These are phyloP conservation scores for Candida fluviatilis DNA, from an alignment of 805 yeast genomes.

Conservation along the genomic window DNA sequence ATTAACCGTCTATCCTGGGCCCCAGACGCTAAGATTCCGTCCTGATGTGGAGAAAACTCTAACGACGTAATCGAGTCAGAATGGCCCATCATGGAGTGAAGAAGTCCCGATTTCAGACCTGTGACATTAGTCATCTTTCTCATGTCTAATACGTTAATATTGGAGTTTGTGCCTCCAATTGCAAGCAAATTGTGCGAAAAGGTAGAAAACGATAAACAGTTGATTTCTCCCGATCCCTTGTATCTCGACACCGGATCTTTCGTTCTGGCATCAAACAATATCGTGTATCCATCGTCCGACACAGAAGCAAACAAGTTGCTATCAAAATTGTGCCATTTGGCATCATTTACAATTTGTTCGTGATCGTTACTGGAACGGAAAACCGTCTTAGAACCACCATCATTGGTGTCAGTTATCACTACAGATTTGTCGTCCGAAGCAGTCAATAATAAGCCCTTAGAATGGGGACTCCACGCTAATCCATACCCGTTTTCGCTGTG, in stretches of 20 bases:
- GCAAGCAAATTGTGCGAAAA: slow-evolving; percentile 59
- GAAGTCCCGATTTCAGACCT: slow-evolving; percentile 22
- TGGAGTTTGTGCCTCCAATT: slow-evolving; percentile 66
- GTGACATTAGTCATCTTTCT: slow-evolving; percentile 34
- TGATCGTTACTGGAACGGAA: slow-evolving; percentile 24
- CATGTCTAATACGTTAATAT: slow-evolving; percentile 61
- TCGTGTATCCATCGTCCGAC: slow-evolving; percentile 61
- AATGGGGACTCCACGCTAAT: slow-evolving; percentile 55
- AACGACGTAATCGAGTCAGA: slow-evolving; percentile 65
- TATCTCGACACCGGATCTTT: slow-evolving; percentile 21
- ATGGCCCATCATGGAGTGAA: slow-evolving; percentile 81
- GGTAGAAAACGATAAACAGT: slow-evolving; percentile 62
- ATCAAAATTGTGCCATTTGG: slow-evolving; percentile 61
- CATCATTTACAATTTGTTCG: slow-evolving; percentile 66
- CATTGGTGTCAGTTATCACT: slow-evolving; percentile 53
- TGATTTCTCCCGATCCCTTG: slow-evolving; percentile 38
- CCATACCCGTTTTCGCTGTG: slow-evolving; percentile 75
- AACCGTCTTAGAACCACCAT: slow-evolving; percentile 12
- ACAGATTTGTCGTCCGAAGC: slow-evolving; percentile 64
- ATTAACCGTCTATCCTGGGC: slow-evolving; percentile 74
- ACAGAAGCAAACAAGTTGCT: slow-evolving; percentile 61
- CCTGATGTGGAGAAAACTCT: slow-evolving; percentile 75
- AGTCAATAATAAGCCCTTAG: slow-evolving; percentile 49
- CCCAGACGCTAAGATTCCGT: slow-evolving; percentile 74
- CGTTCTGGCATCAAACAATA: slow-evolving; percentile 51